These are phyloP conservation scores for Hypoxylon sp. DNA, from an alignment of 2,329 filamentous ascomycete genomes.

Conservation along the genomic window DNA sequence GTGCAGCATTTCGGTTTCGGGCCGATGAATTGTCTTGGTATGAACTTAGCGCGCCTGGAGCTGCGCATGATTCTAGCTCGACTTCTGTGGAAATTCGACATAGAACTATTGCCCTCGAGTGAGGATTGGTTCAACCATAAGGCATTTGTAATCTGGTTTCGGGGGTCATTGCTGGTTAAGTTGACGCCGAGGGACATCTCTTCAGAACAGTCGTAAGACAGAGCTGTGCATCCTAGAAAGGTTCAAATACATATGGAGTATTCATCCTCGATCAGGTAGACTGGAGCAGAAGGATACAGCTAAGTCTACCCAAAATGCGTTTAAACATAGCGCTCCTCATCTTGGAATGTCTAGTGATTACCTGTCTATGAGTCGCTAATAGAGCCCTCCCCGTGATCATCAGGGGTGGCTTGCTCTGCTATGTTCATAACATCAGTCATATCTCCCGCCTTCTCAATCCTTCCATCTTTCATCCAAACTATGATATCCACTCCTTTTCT, in stretches of 20 bases:
- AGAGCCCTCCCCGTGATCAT: neutral
- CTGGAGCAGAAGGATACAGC: neutral
- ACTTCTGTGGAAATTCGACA: slow-evolving; percentile 21
- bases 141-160: slow-evolving; percentile 21
- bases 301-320: neutral
- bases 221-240: neutral
- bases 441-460: slow-evolving; percentile 31
- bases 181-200: slow-evolving; percentile 3
- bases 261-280: neutral
- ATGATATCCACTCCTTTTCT: slow-evolving; percentile 50
- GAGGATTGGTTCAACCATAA: slow-evolving; percentile 26
- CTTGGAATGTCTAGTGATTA: neutral
- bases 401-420: neutral
- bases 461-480: slow-evolving; percentile 50
- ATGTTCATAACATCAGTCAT: slow-evolving; percentile 11
- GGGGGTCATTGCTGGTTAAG: slow-evolving; percentile 11
- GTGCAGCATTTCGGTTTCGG: slow-evolving; percentile 17
- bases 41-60: slow-evolving; percentile 15
- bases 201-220: neutral
- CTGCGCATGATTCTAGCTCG: slow-evolving; percentile 20
- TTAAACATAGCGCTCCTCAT: neutral
- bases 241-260: neutral
- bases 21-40: slow-evolving; percentile 21
- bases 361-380: neutral
- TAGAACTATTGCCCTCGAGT: slow-evolving; percentile 8